Base-by-base conservation (phyloP, 73 alveolate genomes). In the Stentor coeruleus region DNA sequence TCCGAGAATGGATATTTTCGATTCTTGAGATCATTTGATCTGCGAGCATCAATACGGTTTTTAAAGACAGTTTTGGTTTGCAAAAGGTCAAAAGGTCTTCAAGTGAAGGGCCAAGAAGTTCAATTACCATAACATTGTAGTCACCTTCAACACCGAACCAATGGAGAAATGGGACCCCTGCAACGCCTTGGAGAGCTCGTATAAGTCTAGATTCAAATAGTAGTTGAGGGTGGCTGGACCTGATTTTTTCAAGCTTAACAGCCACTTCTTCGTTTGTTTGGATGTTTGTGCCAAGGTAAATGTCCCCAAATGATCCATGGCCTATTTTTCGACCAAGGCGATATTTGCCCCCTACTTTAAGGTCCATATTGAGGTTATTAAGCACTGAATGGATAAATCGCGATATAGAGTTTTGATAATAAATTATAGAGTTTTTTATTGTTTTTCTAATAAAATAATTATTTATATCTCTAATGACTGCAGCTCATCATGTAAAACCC, bases 1-100 rank as follows among this genome's bases (percentile, higher is more conserved):
- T 95, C 82, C 90, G 92, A 79, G 95, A 93, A 83, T 94, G 98
- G 3, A 92, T 83, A 76, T 82, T 92, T 92, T 94, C 97, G 35
- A 96, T 77, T 82, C 96, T 90, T 60, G 92, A 90, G 82, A 96
- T 80, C 77, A 92, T 84, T 86, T 96, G 91, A 74, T 94, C 96
- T 59, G 96, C 98, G 30, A 96, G 80, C 95, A 96, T 92, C 42
- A 87, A 88, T 20, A 84, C 92, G 31, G 98, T 93, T 82, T 89
- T 91, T 83, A 96, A 84, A 3, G 98, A 83, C 59, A 96, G 85
- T 66, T 91, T 87, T 58, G 96, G 84, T 49, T 91, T 89, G 35
- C 92, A 92, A 60, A 87, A 90, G 14, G 85, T 85, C 58, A 93
- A 93, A 42, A 93, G 84, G 80, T 93, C 97, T 57, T 94, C 98